These are phyloP conservation scores for Stromatinia cepivora DNA, from an alignment of 2,329 filamentous ascomycete genomes.

Conservation along the genomic window DNA sequence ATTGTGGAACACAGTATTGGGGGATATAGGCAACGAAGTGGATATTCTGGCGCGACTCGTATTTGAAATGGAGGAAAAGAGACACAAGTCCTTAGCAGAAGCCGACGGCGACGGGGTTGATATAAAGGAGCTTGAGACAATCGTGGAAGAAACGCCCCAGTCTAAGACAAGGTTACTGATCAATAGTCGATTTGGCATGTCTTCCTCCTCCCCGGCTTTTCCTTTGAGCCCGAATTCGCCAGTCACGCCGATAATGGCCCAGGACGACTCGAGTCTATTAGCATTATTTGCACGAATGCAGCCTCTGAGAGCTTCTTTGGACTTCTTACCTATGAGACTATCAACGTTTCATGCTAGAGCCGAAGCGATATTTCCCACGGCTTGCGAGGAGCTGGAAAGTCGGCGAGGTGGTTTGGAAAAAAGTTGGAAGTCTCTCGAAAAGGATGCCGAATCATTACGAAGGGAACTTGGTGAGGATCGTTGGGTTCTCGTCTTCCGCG, in stretches of 20 bases:
- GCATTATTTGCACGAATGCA: conserved; percentile 95
- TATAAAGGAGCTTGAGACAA: conserved; percentile 87
- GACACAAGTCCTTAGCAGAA: conserved; percentile 73
- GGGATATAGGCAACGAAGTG: conserved; percentile 88
- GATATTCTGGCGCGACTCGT: conserved; percentile 77
- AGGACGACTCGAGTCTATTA: conserved; percentile 85
- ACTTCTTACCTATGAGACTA: conserved; percentile 93
- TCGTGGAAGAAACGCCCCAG: conserved; percentile 81
- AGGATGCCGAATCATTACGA: conserved; percentile 83
- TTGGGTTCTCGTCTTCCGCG: conserved; percentile 94
- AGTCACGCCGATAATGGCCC: conserved; percentile 56
- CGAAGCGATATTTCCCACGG: conserved; percentile 78
- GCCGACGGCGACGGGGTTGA: conserved; percentile 66
- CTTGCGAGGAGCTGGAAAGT: conserved; percentile 83
- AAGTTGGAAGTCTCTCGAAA: conserved; percentile 85
- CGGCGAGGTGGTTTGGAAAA: conserved; percentile 72
- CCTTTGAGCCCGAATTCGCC: conserved; percentile 64
- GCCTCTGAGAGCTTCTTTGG: conserved; percentile 84
- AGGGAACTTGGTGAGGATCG: conserved; percentile 92
- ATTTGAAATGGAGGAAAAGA: conserved; percentile 96
- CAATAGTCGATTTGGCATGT: conserved; percentile 68
- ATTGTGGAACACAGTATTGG: conserved; percentile 89
- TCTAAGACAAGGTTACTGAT: conserved; percentile 52
- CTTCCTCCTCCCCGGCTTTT: conserved; percentile 54
- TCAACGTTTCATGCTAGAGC: conserved; percentile 82